Base-by-base conservation (phyloP, 306 rosid genomes). In the Trifolium subterraneum region DNA sequence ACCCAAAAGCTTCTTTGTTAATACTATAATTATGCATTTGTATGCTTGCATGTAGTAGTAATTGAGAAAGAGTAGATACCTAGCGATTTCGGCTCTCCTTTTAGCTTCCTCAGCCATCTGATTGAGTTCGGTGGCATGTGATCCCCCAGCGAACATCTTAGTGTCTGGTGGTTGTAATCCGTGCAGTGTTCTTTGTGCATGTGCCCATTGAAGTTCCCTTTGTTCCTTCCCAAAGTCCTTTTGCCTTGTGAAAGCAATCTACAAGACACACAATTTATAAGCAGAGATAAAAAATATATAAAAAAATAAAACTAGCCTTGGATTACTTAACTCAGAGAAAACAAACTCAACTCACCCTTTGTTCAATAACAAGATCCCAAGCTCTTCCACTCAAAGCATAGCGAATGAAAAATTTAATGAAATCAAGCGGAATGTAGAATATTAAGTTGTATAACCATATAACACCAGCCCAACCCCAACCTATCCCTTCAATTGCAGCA, bases 391-490 rank as follows among this genome's bases (percentile, higher is more conserved):
- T 94, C 72, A 87, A 73, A 70, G 92, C 90, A 56, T 94, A 94
- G 70, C 98, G 95, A 74, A 74, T 94, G 19, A 94, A 79, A 85
- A 94, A 94, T 78, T 94, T 94, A 6, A 94, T 77, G 84, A 83
- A 15, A 79, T 94, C 98, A 68, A 94, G 98, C 18, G 98, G 98
- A 80, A 94, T 67, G 81, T 94, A 94, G 80, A 87, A 87, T 76
- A 94, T 78, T 10, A 94, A 71, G 86, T 94, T 94, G 78, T 91
- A 94, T 4, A 94, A 86, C 98, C 98, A 94, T 75, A 94, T 88
- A 1, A 94, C 97, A 72, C 98, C 98, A 60, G 98, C 98, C 98
- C 98, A 94, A 66, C 98, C 97, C 98, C 98, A 94, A 27, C 98
- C 98, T 18, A 94, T 94, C 73, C 98, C 98, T 85, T 94, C 91